A percentile compares a stretch with the other conserved stretches of the same genome.
phyloP scores from a whole-genome alignment of 2,329 filamentous ascomycete genomes.

The Penicillium frequentans region DNA sequence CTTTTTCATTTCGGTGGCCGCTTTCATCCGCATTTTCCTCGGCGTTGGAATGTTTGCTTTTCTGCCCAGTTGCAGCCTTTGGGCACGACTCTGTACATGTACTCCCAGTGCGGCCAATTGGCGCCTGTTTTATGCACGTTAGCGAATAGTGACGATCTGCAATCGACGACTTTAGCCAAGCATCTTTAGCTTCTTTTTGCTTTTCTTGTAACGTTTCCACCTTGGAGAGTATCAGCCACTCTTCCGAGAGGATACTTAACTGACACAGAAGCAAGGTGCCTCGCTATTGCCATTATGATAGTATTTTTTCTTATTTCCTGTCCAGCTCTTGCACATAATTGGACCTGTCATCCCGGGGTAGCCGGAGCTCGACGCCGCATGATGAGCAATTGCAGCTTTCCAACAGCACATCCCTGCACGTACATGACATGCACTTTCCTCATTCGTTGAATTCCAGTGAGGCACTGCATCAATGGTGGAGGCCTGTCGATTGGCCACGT shows the following conservation, averaged over 20 bases:
- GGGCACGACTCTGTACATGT: slow-evolving; percentile 23
- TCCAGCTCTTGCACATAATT: not conserved
- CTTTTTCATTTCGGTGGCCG: not conserved
- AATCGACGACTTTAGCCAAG: slow-evolving; percentile 11
- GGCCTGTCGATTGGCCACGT: slow-evolving; percentile 1
- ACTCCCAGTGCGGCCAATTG: slow-evolving; percentile 11
- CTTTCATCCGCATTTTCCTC: slow-evolving; percentile 20
- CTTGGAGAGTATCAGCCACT: not conserved
- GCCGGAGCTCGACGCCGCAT: slow-evolving; percentile 2
- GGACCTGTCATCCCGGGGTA: not conserved
- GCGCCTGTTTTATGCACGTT: slow-evolving; percentile 14
- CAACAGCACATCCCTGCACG: slow-evolving; percentile 1
- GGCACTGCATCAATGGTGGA: not conserved
- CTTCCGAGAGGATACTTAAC: not conserved
- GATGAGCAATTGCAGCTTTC: slow-evolving; percentile 65
- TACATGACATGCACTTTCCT: not conserved
- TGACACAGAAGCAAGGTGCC: not conserved
- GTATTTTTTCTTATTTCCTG: not conserved
- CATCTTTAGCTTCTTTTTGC: not conserved
- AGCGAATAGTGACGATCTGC: slow-evolving; percentile 19
- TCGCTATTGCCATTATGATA: not conserved
- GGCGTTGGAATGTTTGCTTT: slow-evolving; percentile 19
- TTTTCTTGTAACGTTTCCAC: not conserved
- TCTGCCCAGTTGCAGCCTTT: slow-evolving; percentile 2
- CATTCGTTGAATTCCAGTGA: not conserved